Evolutionary conservation across 2,329 filamentous ascomycete genomes (phyloP).

Genomic region (Rhynchosporium secalis): DNA sequence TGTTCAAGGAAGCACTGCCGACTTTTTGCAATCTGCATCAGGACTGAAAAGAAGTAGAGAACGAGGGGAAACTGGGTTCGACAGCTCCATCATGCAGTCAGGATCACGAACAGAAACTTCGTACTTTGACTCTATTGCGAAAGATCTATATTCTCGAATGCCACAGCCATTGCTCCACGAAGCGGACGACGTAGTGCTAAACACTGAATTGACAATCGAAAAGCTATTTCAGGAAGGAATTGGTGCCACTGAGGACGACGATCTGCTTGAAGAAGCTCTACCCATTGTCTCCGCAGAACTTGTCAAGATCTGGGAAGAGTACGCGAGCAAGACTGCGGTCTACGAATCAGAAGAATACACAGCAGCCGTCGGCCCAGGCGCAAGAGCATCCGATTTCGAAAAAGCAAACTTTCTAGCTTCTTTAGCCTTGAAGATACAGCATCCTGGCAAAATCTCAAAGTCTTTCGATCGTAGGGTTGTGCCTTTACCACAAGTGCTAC

Average conservation of each 20-base stretch:
- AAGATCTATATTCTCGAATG: conserved; percentile 62
- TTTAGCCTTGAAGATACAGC: conserved; percentile 76
- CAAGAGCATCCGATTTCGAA: conserved; percentile 61
- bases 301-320: conserved; percentile 56
- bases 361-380: conserved; percentile 65
- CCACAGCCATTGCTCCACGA: conserved; percentile 65
- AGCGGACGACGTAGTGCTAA: conserved; percentile 68
- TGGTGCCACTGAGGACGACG: conserved; percentile 55
- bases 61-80: conserved; percentile 21
- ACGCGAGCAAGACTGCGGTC: conserved; percentile 48
- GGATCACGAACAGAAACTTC: conserved; percentile 23
- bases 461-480: conserved; percentile 37
- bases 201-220: conserved; percentile 71
- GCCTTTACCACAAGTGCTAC: conserved; percentile 73
- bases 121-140: conserved; percentile 66
- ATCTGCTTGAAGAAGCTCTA: conserved; percentile 57
- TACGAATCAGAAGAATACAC: conserved; percentile 54
- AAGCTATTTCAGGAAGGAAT: conserved; percentile 64
- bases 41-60: conserved; percentile 27
- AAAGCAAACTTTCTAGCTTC: conserved; percentile 80
- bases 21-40: conserved; percentile 34
- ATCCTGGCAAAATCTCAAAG: conserved; percentile 49
- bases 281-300: conserved; percentile 54
- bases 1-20: conserved; percentile 50
- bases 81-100: conserved; percentile 26